Base-by-base conservation (phyloP, 495 filamentous ascomycete genomes). In the Monascus purpureus region DNA sequence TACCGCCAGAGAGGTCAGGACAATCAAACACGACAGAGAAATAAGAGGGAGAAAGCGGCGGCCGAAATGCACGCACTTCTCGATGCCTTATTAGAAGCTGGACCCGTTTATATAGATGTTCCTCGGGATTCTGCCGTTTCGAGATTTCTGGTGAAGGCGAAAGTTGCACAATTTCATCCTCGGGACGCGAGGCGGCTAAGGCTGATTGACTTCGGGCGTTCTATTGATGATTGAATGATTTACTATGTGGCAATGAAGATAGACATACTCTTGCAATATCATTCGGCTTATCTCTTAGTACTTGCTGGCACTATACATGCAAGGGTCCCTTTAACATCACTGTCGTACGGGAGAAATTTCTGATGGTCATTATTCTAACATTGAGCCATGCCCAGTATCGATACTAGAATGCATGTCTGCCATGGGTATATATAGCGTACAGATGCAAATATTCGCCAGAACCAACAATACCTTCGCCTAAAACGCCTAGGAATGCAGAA, bases 111-210 rank as follows among this genome's bases (percentile, higher is more conserved):
- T 58, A 65, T 87, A 22, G 57, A 64, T 25, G 51, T 93, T 7
- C 44, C 65, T n/a, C 64, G 68, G 36, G 86, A 93, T 39, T 80
- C 79, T n/a, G 82, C 85, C 8, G 73, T 77, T 16, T 79, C 77
- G 1, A 68, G 83, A 37, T 94, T 93, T 47, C 61, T 94, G 7
- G 80, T 94, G 13, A 65, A 81, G 39, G 79, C 79, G 14, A 88
- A 81, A 46, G 76, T 88, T 19, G 86, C 86, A 13, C 75, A 83
- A 41, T 90, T 90, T 38, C 80, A 93, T 54, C 82, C 86, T 1
- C 74, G 71, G 36, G 83, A 94, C 57, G 81, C 86, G 0, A 68
- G 66, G 32, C 72, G 68, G 46, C 43, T 94, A 39, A 72, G 80
- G 26, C 56, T 94, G 29, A 70, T 92, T 38, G 82, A 93, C 55